Evolutionary conservation across 2,329 filamentous ascomycete genomes (phyloP).

Genomic region (Cercospora sp.): DNA sequence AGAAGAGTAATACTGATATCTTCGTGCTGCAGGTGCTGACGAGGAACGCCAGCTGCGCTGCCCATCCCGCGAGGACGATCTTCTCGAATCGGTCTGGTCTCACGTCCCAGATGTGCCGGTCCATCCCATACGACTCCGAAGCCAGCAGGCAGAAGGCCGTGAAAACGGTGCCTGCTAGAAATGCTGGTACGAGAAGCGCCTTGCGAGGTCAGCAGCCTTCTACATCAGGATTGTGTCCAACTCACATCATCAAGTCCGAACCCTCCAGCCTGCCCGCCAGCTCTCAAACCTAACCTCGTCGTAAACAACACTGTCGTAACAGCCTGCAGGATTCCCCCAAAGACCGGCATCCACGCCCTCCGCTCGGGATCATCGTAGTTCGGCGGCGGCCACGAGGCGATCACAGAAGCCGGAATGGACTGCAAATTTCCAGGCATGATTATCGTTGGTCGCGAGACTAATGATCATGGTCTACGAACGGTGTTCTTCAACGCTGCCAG

Average conservation of each 20-base stretch:
- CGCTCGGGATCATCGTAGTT: conserved; percentile 31
- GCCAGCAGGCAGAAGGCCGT: conserved; percentile 20
- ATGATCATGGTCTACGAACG: not conserved
- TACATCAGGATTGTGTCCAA: too few relatives aligned
- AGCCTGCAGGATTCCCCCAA: conserved; percentile 22
- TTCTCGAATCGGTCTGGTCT: conserved; percentile 5
- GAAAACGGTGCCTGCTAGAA: conserved; percentile 23
- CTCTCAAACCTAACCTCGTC: conserved; percentile 29
- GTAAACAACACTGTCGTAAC: conserved; percentile 27
- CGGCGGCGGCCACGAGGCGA: conserved; percentile 28
- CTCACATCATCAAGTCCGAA: conserved; percentile 32
- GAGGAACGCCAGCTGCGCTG: conserved; percentile 25
- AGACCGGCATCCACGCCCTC: conserved; percentile 28
- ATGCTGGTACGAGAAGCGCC: conserved; percentile 24
- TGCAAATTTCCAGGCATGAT: conserved; percentile 33
- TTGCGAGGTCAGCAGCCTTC: not conserved
- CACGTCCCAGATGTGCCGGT: conserved; percentile 31
- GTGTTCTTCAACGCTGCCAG: not conserved
- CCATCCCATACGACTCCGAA: conserved; percentile 19
- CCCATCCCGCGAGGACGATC: conserved; percentile 24
- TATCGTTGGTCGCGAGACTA: not conserved
- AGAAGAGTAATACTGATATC: conserved; percentile 33
- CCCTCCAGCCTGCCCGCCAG: conserved; percentile 26
- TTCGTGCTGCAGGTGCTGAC: conserved; percentile 26
- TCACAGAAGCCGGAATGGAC: conserved; percentile 23